A percentile compares a stretch with the other conserved stretches of the same genome.
Evolutionary conservation across 169 alveolate species (phyloP).

Genomic region (Plasmodium berghei): DNA sequence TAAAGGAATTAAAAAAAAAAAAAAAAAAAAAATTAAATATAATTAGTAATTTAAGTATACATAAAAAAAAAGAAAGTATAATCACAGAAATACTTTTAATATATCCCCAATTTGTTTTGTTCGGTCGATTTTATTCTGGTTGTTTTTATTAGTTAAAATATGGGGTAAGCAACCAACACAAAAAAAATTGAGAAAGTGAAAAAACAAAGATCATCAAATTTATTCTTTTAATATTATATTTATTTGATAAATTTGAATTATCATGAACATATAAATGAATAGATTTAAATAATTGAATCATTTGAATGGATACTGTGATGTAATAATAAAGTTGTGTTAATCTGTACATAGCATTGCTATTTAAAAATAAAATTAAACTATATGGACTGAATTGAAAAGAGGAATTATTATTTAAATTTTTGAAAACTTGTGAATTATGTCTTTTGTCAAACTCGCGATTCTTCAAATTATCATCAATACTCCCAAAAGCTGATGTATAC

Average conservation of each 20-base stretch:
- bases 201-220: conserved; percentile 33
- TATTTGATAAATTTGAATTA: conserved; percentile 34
- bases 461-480: neutral
- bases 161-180: conserved; percentile 72
- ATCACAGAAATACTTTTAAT: too few species aligned
- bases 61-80: too few species aligned
- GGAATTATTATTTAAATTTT: conserved; percentile 13
- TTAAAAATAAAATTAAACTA: conserved; percentile 24
- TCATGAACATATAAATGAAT: conserved; percentile 59
- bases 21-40: too few species aligned
- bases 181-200: conserved; percentile 53
- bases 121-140: too few species aligned
- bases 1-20: too few species aligned
- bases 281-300: conserved; percentile 62
- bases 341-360: conserved; percentile 23
- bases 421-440: conserved; percentile 29
- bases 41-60: too few species aligned
- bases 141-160: conserved; percentile 4
- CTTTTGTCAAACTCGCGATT: neutral
- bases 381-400: conserved; percentile 21
- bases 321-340: conserved; percentile 56
- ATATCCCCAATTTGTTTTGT: too few species aligned
- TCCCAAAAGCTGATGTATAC: conserved; percentile 29
- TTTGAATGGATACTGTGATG: conserved; percentile 38
- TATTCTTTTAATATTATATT: conserved; percentile 32